Evolutionary conservation across 176 grass and related monocot genomes (phyloP), one percentile per base, ranked within the genome.

Genomic region (Raddia guianensis): DNA sequence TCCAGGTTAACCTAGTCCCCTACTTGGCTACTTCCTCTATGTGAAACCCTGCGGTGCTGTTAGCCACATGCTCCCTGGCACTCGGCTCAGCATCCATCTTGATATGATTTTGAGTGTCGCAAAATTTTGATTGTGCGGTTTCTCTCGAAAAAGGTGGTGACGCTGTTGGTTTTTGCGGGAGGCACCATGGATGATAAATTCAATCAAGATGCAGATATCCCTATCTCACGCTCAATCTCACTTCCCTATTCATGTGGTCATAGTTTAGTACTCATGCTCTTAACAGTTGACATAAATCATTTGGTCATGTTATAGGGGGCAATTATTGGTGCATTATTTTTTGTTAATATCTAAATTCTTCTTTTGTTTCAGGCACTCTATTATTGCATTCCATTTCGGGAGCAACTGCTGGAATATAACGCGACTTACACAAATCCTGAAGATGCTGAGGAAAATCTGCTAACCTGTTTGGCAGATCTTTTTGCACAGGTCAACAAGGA

Each of bases 401-500:
- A 91, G 72, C 86, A 98, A 21, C 71, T 98, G n/a, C 79, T 95
- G 68, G 83, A 98, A 66, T 93, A 98, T 83, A 91, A 89, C 87
- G 52, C 88, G 53, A 85, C 82, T 75, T 89, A 67, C 79, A 98
- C 79, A 65, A 85, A 87, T 55, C 70, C 81, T 35, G 84, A 71
- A 78, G 95, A 95, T 9, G 71, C 32, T 27, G 95, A 95, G 72
- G 92, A 95, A 77, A 98, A 91, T 73, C 76, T 98, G 85, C 60
- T 98, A 72, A 93, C 88, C 37, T 98, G 90, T 80, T 80, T 98
- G 82, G 95, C 90, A 55, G 95, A 98, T 91, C 88, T 98, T 76
- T 98, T 98, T 86, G 56, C 80, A 64, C 95, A 98, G 95, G 95
- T 98, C 83, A 71, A 58, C 14, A 56, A 49, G 40, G 48, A 70